These are phyloP conservation scores for Sordariomycetes sp. DNA, from an alignment of 2,329 filamentous ascomycete genomes.

Conservation along the genomic window DNA sequence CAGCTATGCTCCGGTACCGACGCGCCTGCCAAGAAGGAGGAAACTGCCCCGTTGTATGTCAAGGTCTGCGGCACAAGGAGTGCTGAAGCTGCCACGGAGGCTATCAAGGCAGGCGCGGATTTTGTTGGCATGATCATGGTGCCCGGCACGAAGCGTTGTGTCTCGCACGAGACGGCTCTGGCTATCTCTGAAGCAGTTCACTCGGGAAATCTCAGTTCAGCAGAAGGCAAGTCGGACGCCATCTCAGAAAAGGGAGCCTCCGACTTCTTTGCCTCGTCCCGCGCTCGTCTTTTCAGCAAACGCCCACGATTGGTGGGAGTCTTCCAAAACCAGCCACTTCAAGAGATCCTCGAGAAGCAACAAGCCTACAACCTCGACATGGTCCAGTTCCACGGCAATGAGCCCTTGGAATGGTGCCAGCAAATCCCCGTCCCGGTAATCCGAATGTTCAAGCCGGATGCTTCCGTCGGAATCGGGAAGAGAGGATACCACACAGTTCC, in stretches of 20 bases:
- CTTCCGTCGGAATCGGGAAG: conserved; percentile 58
- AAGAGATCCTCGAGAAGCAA: conserved; percentile 73
- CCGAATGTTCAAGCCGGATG: conserved; percentile 72
- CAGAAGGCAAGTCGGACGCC: conserved; percentile 13
- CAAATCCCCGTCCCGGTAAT: conserved; percentile 91
- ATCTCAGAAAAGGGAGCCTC: conserved; percentile 26
- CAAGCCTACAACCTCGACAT: conserved; percentile 70
- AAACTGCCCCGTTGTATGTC: conserved; percentile 51
- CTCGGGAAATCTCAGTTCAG: conserved; percentile 31
- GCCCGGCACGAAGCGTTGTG: conserved; percentile 68
- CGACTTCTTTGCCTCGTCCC: conserved; percentile 64
- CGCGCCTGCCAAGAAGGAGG: conserved; percentile 21
- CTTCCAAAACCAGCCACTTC: conserved; percentile 83
- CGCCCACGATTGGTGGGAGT: conserved; percentile 81
- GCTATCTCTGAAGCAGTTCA: conserved; percentile 76
- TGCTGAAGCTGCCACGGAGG: conserved; percentile 68
- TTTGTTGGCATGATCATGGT: conserved; percentile 90
- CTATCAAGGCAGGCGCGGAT: conserved; percentile 81
- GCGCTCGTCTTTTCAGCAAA: conserved; percentile 37
- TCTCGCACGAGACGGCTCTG: conserved; percentile 68
- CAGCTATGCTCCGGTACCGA: conserved; percentile 62
- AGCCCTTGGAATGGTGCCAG: conserved; percentile 84
- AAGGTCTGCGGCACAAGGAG: conserved; percentile 94
- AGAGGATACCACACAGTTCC: conserved; percentile 78
- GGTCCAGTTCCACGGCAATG: conserved; percentile 86